phyloP scores from a whole-genome alignment of 768 basidiomycete genomes.

The Boletus pseudo-olivaceus region DNA sequence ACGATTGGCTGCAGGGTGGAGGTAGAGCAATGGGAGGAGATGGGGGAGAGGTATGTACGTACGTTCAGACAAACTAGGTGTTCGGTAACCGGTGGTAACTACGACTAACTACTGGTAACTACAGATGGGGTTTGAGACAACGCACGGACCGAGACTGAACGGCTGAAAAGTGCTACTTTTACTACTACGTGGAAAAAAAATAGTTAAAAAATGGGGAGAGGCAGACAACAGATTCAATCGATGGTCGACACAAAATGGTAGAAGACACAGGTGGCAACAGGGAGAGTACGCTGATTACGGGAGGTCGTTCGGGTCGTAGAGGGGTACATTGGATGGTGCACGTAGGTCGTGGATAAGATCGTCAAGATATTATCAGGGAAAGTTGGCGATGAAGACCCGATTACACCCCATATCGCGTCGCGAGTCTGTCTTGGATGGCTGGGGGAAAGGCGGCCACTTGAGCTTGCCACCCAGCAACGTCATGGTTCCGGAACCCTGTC shows the following conservation, averaged over 20 bases:
- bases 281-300: conserved; percentile 7
- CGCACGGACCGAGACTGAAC: conserved; percentile 15
- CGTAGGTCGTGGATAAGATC: conserved; percentile 13
- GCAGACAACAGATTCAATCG: conserved; percentile 20
- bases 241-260: conserved; percentile 31
- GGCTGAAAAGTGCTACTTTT: conserved; percentile 22
- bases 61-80: conserved; percentile 28
- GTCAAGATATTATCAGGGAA: conserved; percentile 5
- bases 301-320: conserved; percentile 9
- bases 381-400: neutral
- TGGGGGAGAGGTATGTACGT: conserved; percentile 11
- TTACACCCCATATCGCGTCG: conserved; percentile 84
- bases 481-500: conserved; percentile 85
- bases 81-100: conserved; percentile 34
- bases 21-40: neutral
- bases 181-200: conserved; percentile 17
- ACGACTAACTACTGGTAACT: conserved; percentile 29
- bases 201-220: neutral
- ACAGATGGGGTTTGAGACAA: conserved; percentile 25
- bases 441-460: conserved; percentile 84
- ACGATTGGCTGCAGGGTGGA: neutral
- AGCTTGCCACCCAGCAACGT: conserved; percentile 79
- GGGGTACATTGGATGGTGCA: conserved; percentile 9
- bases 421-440: conserved; percentile 82
- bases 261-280: conserved; percentile 20